These are phyloP conservation scores for Elongisporangium senticosum DNA, from an alignment of 352 stramenopile genomes.

Conservation along the genomic window DNA sequence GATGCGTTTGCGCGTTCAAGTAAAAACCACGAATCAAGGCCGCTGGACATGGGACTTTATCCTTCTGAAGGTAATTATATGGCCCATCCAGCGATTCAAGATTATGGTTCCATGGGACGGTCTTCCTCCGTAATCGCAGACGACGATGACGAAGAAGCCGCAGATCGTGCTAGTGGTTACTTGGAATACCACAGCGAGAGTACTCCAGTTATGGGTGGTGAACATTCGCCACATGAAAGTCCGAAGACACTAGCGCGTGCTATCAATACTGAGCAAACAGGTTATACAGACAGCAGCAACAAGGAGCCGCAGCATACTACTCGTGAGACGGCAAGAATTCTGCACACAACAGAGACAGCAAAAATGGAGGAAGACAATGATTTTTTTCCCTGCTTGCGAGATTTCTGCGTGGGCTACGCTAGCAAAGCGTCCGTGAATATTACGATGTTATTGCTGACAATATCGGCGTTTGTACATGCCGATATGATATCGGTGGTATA, in stretches of 20 bases:
- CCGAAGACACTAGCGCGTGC: not conserved
- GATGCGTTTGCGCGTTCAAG: conserved; percentile 14
- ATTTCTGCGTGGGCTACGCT: conserved; percentile 67
- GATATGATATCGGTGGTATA: conserved; percentile 74
- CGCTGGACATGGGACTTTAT: not conserved
- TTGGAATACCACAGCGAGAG: not conserved
- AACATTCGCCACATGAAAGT: conserved; percentile 2
- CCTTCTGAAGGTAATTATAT: conserved; percentile 48
- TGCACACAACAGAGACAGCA: not conserved
- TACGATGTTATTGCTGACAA: conserved; percentile 66
- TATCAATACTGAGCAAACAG: not conserved
- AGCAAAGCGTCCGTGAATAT: conserved; percentile 74
- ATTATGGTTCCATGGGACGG: conserved; percentile 29
- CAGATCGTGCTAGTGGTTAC: conserved; percentile 28
- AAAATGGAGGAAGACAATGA: conserved; percentile 26
- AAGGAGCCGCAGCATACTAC: not conserved
- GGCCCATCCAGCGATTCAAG: not conserved
- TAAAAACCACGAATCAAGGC: conserved; percentile 7
- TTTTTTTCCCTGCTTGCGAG: conserved; percentile 61
- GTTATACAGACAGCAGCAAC: not conserved
- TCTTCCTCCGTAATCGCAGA: conserved; percentile 52
- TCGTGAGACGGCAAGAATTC: not conserved
- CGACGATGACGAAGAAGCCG: conserved; percentile 45
- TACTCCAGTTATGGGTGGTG: conserved; percentile 5
- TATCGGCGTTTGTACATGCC: conserved; percentile 77